These are phyloP conservation scores for Arthrobotrys musiformis DNA, from an alignment of 2,329 filamentous ascomycete genomes.

Conservation along the genomic window DNA sequence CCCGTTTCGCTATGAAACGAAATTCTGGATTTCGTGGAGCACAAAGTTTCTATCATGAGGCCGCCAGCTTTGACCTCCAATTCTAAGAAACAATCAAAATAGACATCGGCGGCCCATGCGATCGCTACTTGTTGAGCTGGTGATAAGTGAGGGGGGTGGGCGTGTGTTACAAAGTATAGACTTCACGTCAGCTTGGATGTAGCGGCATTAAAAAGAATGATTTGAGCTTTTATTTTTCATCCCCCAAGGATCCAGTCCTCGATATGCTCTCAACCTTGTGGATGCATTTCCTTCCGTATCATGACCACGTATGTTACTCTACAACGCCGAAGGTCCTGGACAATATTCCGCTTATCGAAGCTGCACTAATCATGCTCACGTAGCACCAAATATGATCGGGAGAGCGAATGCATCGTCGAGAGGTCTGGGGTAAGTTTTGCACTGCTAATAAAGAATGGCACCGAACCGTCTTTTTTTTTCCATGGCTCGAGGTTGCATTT, in stretches of 20 bases:
- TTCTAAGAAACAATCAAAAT: background rate
- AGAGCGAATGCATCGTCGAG: background rate
- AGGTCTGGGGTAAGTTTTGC: background rate
- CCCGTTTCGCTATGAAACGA: background rate
- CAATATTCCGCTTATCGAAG: background rate
- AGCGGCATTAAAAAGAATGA: background rate
- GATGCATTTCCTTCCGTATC: too few species aligned
- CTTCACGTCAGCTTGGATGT: background rate
- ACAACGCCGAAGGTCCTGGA: background rate
- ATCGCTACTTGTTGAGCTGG: too few species aligned
- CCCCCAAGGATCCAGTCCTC: too few species aligned
- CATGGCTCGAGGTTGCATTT: background rate
- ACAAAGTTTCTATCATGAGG: background rate
- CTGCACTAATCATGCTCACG: too few species aligned
- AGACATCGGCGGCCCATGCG: too few species aligned
- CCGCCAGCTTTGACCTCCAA: background rate
- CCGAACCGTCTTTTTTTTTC: background rate
- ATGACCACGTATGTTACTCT: too few species aligned
- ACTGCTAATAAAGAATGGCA: background rate
- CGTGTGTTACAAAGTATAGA: too few species aligned
- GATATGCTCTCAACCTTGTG: too few species aligned
- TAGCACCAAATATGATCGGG: background rate
- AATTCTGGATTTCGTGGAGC: background rate
- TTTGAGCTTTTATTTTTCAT: too few species aligned
- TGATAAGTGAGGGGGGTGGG: too few species aligned